Evolutionary conservation across 2,329 filamentous ascomycete genomes (phyloP), one percentile per base, ranked within the genome.

Genomic region (Elsinoe ampelina): DNA sequence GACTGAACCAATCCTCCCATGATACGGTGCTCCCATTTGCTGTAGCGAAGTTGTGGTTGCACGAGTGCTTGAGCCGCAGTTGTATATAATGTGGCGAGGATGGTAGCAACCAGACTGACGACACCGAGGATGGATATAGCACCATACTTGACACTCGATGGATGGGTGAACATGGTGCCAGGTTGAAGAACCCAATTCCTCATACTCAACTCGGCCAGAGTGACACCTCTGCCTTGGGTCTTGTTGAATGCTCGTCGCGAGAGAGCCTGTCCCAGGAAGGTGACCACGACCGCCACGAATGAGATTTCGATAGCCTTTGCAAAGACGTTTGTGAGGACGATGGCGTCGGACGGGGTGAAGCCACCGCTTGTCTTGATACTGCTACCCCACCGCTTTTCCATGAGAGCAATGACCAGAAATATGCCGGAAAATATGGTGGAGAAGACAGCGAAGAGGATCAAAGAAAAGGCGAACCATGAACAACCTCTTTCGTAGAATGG

Each of bases 281-380:
- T 80, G 1, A 91, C 84, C 59, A 89, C 87, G 0, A 88, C 83
- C 0, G 87, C 89, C 2, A 89, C 86, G 64, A 90, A 92, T 0
- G 84, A 83, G 61, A 91, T 66, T 69, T 92, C 88, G 48, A 91
- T 87, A 0, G 84, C 80, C 69, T 91, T 92, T 6, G 87, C 85
- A 35, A 89, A 72, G 2, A 89, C 70, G 0, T 86, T 80, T n/a
- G 81, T 83, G 0, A 91, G 65, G 1, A 87, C 70, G 0, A 81
- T 83, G 0, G 87, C 87, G 1, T 81, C 84, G 0, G 82, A 78
- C 0, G 84, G 82, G 0, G 74, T 73, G 13, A 91, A 63, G 0
- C 67, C 63, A 6, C 77, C 75, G 11, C 77, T 71, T 4, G 74
- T 76, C 11, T 76, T 75, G 43, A 90, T 83, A 1, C 62, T 67